Evolutionary conservation across 305 asterid genomes (phyloP), one percentile per base, ranked within the genome.

Genomic region (Solanum hybrid): DNA sequence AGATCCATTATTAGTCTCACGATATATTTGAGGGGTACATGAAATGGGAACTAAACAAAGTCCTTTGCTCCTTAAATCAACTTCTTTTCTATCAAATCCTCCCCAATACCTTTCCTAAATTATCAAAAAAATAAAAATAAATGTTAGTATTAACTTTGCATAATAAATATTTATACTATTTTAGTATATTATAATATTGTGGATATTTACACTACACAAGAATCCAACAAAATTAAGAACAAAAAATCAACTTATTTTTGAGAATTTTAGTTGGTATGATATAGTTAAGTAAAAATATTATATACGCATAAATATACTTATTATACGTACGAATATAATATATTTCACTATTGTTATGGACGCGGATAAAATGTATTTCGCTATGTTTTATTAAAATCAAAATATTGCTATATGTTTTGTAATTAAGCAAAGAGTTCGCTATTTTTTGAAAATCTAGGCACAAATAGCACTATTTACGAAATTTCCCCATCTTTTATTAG

Each of bases 41-140:
- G 94, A 91, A 22, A 91, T 81, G 3, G 94, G 94, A 28, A 92
- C 91, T 28, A 92, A 74, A 85, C 94, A 92, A 79, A 92, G 93
- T 1, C 94, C 94, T 91, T 90, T 86, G 33, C 90, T 91, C 78
- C 80, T 90, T 26, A 92, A 74, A 57, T 91, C 94, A 10, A 31
- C 51, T 74, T 71, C 92, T 76, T 88, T 90, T 39, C 31, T 90
- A n/a, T 88, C 91, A 34, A 80, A 26, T 78, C 92, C 89, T 78
- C 74, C 90, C 92, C 93, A 92, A 14, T 35, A 35, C 29, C 89
- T 39, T 12, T 90, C 92, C 92, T 89, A 74, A 29, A 83, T 46
- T 46, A 81, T 40, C 1, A 67, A 46, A 29, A 5, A 40, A 9
- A 18, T 8, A 14, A 24, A 46, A 46, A 46, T 2, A 9, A 18